Percentiles rank a stretch among this genome's conserved stretches.
Conservation (phyloP, 2,329 filamentous ascomycete species). For the Verticillium isaacii region DNA sequence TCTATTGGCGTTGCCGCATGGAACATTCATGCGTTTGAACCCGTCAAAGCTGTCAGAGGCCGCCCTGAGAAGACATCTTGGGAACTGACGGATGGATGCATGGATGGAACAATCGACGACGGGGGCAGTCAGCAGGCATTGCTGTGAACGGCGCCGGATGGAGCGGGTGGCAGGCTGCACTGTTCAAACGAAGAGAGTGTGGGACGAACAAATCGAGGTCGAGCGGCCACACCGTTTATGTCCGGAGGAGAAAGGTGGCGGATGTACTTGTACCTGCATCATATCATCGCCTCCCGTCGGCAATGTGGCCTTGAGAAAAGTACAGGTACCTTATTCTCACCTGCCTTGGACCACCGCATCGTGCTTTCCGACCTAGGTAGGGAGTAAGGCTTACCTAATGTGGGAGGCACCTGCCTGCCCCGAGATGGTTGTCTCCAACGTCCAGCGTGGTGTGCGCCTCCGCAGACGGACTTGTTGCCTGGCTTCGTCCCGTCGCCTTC, state of each 20-base stretch:
- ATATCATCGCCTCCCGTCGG: too few species aligned
- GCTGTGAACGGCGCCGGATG: neutral
- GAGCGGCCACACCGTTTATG: neutral
- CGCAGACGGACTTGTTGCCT: too few species aligned
- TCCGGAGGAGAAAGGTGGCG: neutral
- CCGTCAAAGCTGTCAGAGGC: slow-evolving; percentile 1
- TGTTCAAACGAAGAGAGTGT: neutral
- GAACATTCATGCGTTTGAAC: slow-evolving; percentile 3
- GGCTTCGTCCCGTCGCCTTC: neutral
- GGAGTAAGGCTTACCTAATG: too few species aligned
- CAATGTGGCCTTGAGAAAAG: too few species aligned
- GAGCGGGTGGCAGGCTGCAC: neutral
- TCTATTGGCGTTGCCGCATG: neutral
- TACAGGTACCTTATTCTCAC: too few species aligned
- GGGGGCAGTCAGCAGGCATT: neutral
- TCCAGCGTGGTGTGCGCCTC: too few species aligned
- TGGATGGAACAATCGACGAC: neutral
- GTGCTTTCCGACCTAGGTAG: too few species aligned
- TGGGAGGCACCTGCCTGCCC: too few species aligned
- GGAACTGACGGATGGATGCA: neutral
- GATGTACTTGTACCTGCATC: neutral
- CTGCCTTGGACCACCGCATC: too few species aligned
- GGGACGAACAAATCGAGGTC: neutral
- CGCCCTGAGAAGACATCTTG: neutral
- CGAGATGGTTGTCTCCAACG: too few species aligned